A percentile compares a stretch with the other conserved stretches of the same genome.
These are phyloP conservation scores for Zygnema circumcarinatum DNA, from an alignment of 139 green algal genomes.

Conservation along the genomic window DNA sequence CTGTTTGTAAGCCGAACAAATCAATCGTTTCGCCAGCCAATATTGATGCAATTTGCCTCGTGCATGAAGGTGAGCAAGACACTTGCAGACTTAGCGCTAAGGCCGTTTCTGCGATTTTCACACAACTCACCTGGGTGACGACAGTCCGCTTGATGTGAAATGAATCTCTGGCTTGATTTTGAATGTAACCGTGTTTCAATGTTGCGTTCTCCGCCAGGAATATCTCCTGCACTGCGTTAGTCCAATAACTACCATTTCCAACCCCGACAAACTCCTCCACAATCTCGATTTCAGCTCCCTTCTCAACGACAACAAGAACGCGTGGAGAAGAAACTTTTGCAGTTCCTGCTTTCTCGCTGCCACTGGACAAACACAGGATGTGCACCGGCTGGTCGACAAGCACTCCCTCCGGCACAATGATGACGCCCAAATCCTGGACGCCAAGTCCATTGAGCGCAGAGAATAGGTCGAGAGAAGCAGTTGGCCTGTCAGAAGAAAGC, in stretches of 20 bases:
- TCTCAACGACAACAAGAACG: constrained; percentile 48
- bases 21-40: too few relatives aligned
- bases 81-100: too few relatives aligned
- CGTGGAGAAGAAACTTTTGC: constrained; percentile 24
- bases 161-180: constrained; percentile 35
- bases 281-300: constrained; percentile 47
- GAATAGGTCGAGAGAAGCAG: constrained; percentile 50
- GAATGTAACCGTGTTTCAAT: constrained; percentile 49
- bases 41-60: too few relatives aligned
- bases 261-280: constrained; percentile 43
- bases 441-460: constrained; percentile 46
- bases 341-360: neutral
- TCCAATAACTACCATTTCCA: constrained; percentile 5
- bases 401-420: constrained; percentile 35
- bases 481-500: constrained; percentile 7
- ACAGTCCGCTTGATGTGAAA: constrained; percentile 56
- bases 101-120: too few relatives aligned
- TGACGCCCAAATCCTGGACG: constrained; percentile 28
- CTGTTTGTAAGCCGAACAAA: too few relatives aligned
- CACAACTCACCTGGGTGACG: constrained; percentile 32
- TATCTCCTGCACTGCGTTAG: constrained; percentile 52
- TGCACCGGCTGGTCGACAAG: constrained; percentile 35
- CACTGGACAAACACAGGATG: constrained; percentile 45
- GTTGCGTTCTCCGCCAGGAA: constrained; percentile 36
- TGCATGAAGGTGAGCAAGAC: too few relatives aligned